These are phyloP conservation scores for Pyrus bretschneideri DNA, from an alignment of 306 rosid genomes.

Conservation along the genomic window DNA sequence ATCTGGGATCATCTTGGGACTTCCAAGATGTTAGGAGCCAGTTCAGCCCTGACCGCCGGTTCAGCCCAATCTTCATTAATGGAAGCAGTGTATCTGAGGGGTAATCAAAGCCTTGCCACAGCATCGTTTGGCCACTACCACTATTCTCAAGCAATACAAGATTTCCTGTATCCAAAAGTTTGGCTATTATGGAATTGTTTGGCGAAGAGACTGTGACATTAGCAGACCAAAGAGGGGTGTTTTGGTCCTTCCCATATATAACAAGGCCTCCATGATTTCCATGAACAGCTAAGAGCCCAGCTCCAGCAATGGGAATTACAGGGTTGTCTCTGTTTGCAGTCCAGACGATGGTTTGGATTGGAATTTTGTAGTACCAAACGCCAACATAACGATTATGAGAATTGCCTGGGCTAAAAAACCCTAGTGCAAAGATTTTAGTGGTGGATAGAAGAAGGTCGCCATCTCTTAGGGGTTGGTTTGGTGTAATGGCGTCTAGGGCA, in stretches of 20 bases:
- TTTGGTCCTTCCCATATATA: background rate
- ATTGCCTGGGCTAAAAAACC: constrained; percentile 43
- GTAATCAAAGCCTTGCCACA: constrained; percentile 56
- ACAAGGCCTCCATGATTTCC: constrained; percentile 8
- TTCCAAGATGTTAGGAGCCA: constrained; percentile 20
- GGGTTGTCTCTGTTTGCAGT: constrained; percentile 54
- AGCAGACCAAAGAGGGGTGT: constrained; percentile 8
- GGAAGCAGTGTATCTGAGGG: constrained; percentile 38
- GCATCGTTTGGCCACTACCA: background rate
- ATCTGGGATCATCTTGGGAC: constrained; percentile 42
- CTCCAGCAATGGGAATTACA: background rate
- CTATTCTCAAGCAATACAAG: background rate
- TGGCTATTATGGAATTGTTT: constrained; percentile 3
- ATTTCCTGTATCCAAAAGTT: constrained; percentile 21
- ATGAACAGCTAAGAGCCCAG: constrained; percentile 15
- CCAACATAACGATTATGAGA: constrained; percentile 35
- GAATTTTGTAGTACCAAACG: constrained; percentile 43
- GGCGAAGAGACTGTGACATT: background rate
- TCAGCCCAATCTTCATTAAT: constrained; percentile 17
- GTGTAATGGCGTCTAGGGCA: constrained; percentile 21
- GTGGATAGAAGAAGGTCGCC: constrained; percentile 42
- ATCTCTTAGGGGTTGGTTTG: constrained; percentile 33
- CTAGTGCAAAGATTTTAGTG: constrained; percentile 40
- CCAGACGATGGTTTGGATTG: constrained; percentile 46
- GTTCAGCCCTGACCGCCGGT: constrained; percentile 2